phyloP scores from a whole-genome alignment of 1,139 yeast species.

The Debaryomyces psychrophilus region DNA sequence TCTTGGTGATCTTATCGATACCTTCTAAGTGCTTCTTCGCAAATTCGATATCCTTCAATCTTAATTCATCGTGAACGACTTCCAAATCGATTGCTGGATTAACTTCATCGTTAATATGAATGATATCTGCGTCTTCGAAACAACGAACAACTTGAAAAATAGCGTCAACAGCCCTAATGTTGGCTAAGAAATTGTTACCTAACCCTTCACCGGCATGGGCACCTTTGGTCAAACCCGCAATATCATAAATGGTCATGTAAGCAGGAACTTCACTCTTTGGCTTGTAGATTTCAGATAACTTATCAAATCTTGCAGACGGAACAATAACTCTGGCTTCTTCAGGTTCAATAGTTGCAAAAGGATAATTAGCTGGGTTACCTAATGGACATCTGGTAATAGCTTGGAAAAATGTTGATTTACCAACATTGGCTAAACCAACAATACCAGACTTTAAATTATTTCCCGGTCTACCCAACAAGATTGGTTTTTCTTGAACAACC shows the following conservation, averaged over 20 bases:
- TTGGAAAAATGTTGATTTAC: constrained; percentile 90
- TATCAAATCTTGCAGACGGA: constrained; percentile 89
- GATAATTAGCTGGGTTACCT: constrained; percentile 98
- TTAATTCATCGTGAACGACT: constrained; percentile 86
- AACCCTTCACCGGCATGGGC: constrained; percentile 98
- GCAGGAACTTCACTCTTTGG: constrained; percentile 93
- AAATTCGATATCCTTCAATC: constrained; percentile 96
- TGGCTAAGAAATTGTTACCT: constrained; percentile 96
- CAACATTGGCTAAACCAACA: constrained; percentile 96
- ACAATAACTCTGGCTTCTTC: constrained; percentile 98
- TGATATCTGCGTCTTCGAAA: constrained; percentile 97
- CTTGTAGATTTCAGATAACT: constrained; percentile 69
- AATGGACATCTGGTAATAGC: constrained; percentile 87
- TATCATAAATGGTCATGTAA: constrained; percentile 89
- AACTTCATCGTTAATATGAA: constrained; percentile 97
- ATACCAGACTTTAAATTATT: constrained; percentile 95
- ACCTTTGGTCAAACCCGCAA: constrained; percentile 98
- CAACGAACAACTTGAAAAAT: constrained; percentile 97
- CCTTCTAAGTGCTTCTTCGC: constrained; percentile 88
- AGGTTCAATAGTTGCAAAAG: constrained; percentile 98
- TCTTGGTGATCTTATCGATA: constrained; percentile 81
- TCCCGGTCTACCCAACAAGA: constrained; percentile 97
- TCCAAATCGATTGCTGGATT: constrained; percentile 95
- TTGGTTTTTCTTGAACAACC: constrained; percentile 79
- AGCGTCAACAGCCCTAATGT: constrained; percentile 97